Evolutionary conservation across 805 yeast species (phyloP).

Genomic region (Candida parachauliodes): DNA sequence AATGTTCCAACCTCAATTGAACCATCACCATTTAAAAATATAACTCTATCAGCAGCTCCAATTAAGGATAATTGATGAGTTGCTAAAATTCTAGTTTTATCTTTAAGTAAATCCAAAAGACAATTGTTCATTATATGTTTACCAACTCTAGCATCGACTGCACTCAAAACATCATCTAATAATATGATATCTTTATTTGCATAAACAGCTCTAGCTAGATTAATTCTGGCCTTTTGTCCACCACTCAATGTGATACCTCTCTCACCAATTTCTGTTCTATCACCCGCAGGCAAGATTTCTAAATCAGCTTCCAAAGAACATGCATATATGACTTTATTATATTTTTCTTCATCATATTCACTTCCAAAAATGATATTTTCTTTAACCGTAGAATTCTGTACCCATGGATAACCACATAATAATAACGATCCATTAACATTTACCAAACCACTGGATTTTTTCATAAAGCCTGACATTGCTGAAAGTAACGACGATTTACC

Average conservation of each 20-base stretch:
- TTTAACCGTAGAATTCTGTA: constrained; percentile 31
- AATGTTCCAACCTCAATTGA: constrained; percentile 27
- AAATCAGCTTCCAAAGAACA: constrained; percentile 32
- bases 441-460: constrained; percentile 24
- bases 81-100: constrained; percentile 33
- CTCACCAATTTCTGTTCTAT: constrained; percentile 35
- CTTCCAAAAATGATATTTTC: constrained; percentile 31
- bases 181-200: constrained; percentile 26
- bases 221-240: constrained; percentile 36
- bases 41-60: constrained; percentile 28
- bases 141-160: constrained; percentile 38
- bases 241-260: constrained; percentile 36
- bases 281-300: constrained; percentile 31
- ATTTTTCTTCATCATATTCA: constrained; percentile 19
- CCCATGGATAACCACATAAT: constrained; percentile 36
- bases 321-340: constrained; percentile 24
- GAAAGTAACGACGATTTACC: constrained; percentile 35
- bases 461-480: constrained; percentile 39
- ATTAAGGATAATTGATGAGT: constrained; percentile 35
- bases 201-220: constrained; percentile 36
- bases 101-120: constrained; percentile 23
- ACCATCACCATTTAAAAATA: constrained; percentile 31
- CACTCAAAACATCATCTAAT: constrained; percentile 34
- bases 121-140: constrained; percentile 32
- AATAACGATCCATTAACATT: constrained; percentile 26